Evolutionary conservation across 2,329 filamentous ascomycete genomes (phyloP).

Genomic region (Hirsutella rhossiliensis): DNA sequence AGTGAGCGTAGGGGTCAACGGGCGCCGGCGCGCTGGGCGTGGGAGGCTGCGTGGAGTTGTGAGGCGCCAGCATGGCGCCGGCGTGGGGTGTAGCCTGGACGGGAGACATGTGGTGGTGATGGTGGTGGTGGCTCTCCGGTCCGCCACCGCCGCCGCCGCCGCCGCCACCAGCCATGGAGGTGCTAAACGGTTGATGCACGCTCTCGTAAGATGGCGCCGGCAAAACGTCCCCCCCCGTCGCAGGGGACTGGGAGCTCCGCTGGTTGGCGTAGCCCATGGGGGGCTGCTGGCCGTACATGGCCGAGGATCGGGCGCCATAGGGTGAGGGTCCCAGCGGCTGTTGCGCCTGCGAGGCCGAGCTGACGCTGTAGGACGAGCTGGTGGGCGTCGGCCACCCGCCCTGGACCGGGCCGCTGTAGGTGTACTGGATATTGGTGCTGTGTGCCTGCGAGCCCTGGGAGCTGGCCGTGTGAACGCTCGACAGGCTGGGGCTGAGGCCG

Average conservation of each 20-base stretch:
- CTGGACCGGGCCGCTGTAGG: slow-evolving; percentile 41
- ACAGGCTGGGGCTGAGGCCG: slow-evolving; percentile 48
- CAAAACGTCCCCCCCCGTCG: slow-evolving; percentile 46
- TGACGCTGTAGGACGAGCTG: slow-evolving; percentile 37
- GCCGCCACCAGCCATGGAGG: slow-evolving; percentile 31
- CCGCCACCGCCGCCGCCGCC: slow-evolving; percentile 24
- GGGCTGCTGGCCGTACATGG: slow-evolving; percentile 37
- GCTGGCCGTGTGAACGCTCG: slow-evolving; percentile 48
- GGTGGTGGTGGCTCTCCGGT: slow-evolving; percentile 17
- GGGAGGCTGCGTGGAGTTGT: slow-evolving; percentile 28
- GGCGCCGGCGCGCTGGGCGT: slow-evolving; percentile 41
- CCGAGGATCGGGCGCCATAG: slow-evolving; percentile 13
- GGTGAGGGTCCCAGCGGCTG: slow-evolving; percentile 14
- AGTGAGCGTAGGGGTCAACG: slow-evolving; percentile 41
- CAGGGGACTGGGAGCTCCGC: slow-evolving; percentile 31
- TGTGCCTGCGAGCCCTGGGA: slow-evolving; percentile 44
- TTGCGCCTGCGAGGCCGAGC: slow-evolving; percentile 25
- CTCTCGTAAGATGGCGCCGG: slow-evolving; percentile 57
- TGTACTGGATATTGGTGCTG: slow-evolving; percentile 29
- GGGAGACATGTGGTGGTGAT: slow-evolving; percentile 14
- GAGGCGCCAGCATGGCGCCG: slow-evolving; percentile 14
- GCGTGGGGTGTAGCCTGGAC: slow-evolving; percentile 13
- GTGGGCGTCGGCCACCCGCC: slow-evolving; percentile 48
- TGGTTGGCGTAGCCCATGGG: slow-evolving; percentile 27
- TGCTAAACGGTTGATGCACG: slow-evolving; percentile 52